Percentiles rank a stretch among this genome's conserved stretches.
Conservation (phyloP, 352 stramenopile species). For the Phytopythium vexans region DNA sequence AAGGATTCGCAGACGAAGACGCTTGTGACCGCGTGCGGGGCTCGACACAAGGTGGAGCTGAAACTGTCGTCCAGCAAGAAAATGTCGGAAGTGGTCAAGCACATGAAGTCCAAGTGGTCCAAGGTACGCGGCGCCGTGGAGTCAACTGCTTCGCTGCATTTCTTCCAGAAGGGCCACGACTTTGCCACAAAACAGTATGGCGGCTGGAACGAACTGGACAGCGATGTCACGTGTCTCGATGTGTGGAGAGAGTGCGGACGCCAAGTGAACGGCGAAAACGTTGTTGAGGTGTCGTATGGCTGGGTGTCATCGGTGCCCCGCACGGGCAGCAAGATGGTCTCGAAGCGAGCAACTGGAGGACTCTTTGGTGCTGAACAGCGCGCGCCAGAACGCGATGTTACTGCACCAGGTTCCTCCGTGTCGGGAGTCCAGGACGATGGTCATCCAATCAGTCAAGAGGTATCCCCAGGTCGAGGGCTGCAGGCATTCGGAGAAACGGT, state of each 20-base stretch:
- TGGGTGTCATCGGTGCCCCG: conserved; percentile 17
- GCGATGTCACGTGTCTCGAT: conserved; percentile 61
- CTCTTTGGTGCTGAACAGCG: conserved; percentile 10
- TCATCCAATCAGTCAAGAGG: too few relatives aligned
- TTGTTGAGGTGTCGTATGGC: conserved; percentile 68
- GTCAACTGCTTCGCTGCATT: conserved; percentile 29
- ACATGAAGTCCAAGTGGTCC: conserved; percentile 78
- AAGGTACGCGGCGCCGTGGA: conserved; percentile 36
- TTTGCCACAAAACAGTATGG: neutral
- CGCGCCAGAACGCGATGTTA: too few relatives aligned
- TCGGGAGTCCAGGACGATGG: neutral
- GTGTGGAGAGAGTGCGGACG: conserved; percentile 71
- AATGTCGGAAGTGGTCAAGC: conserved; percentile 66
- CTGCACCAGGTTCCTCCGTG: too few relatives aligned
- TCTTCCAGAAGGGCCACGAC: conserved; percentile 46
- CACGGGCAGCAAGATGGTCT: neutral
- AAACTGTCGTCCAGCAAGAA: conserved; percentile 79
- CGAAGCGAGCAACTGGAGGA: conserved; percentile 1
- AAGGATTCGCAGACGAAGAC: conserved; percentile 57
- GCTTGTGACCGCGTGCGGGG: conserved; percentile 39
- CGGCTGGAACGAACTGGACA: conserved; percentile 41
- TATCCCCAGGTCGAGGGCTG: conserved; percentile 23
- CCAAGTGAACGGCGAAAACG: conserved; percentile 55
- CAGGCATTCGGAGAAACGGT: conserved; percentile 41
- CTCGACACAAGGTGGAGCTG: conserved; percentile 76